phyloP scores from a whole-genome alignment of 2,329 filamentous ascomycete species.

The Coniosporium tulheliwenetii region DNA sequence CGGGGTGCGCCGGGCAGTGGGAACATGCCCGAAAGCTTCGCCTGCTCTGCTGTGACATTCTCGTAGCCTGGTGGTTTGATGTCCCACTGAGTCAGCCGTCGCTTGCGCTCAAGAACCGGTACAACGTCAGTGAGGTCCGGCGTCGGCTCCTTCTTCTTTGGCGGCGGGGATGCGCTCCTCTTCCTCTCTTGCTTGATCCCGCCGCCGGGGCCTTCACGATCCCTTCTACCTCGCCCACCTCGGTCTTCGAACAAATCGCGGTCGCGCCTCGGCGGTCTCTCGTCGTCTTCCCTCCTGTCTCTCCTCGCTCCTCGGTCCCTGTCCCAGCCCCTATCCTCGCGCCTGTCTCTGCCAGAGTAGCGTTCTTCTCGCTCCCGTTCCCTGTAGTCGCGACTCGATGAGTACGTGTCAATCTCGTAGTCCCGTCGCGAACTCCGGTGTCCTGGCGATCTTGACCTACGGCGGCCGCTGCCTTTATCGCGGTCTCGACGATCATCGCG shows the following conservation, averaged over 20 bases:
- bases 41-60: conserved; percentile 94
- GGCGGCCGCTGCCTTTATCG: conserved; percentile 40
- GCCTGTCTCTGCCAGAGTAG: conserved; percentile 55
- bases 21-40: conserved; percentile 98
- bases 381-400: conserved; percentile 80
- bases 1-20: conserved; percentile 88
- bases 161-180: conserved; percentile 64
- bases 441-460: conserved; percentile 71
- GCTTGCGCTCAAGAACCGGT: conserved; percentile 72
- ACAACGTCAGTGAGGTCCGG: conserved; percentile 80
- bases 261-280: conserved; percentile 39
- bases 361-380: conserved; percentile 88
- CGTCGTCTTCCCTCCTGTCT: conserved; percentile 53
- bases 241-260: conserved; percentile 49
- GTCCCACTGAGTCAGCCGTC: conserved; percentile 96
- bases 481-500: conserved; percentile 31
- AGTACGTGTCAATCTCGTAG: conserved; percentile 72
- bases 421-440: conserved; percentile 55
- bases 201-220: conserved; percentile 23
- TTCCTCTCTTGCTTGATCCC: conserved; percentile 36
- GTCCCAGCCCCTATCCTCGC: conserved; percentile 59
- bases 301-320: conserved; percentile 47
- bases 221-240: conserved; percentile 27
- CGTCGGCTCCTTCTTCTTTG: conserved; percentile 87
- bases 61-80: conserved; percentile 98